Conservation (phyloP, 2,329 filamentous ascomycete species). For the Teratosphaeria nubilosa region DNA sequence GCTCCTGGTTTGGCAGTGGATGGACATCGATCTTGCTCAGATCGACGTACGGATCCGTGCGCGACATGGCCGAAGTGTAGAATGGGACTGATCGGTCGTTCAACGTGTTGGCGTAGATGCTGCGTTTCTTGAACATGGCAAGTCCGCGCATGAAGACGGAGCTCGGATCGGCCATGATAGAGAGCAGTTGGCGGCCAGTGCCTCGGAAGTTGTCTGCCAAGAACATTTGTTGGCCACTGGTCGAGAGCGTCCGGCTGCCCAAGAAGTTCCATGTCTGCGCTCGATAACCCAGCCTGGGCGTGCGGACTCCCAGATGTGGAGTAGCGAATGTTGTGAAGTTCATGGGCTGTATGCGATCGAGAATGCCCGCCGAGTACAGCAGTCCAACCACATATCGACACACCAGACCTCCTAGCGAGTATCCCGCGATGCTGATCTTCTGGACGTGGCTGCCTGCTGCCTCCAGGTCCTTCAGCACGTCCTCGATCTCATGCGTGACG, state of each 20-base stretch:
- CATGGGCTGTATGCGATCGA: constrained; percentile 70
- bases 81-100: constrained; percentile 76
- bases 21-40: constrained; percentile 59
- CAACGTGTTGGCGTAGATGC: constrained; percentile 74
- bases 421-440: constrained; percentile 79
- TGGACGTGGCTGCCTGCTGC: neutral
- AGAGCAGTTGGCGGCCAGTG: constrained; percentile 68
- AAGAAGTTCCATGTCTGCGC: constrained; percentile 60
- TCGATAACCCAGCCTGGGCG: constrained; percentile 33
- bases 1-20: constrained; percentile 56
- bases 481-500: constrained; percentile 54
- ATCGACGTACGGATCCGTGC: constrained; percentile 66
- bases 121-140: constrained; percentile 62
- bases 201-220: constrained; percentile 76
- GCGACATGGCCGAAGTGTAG: constrained; percentile 71
- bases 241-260: constrained; percentile 68
- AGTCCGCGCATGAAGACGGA: constrained; percentile 80
- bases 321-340: constrained; percentile 92
- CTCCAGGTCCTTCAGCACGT: constrained; percentile 46
- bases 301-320: constrained; percentile 52
- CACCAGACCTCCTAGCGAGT: constrained; percentile 80
- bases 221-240: constrained; percentile 79
- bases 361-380: constrained; percentile 67
- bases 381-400: constrained; percentile 79
- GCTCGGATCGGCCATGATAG: constrained; percentile 69